A percentile compares a stretch with the other conserved stretches of the same genome.
These are phyloP conservation scores for Graphilbum fragrans DNA, from an alignment of 2,329 filamentous ascomycete genomes.

Conservation along the genomic window DNA sequence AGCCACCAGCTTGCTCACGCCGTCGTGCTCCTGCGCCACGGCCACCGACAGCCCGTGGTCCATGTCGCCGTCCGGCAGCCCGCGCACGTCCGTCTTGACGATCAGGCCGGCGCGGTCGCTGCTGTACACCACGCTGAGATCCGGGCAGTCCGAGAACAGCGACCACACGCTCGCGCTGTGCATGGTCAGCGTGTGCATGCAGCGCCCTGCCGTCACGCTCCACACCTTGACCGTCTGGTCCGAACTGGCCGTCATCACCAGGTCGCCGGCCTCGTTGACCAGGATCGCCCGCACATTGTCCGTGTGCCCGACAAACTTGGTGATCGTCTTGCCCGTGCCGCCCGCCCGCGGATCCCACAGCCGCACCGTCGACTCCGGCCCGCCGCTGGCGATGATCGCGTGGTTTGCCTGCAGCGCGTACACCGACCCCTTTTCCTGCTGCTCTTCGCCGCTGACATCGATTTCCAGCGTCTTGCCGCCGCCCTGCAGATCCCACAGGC, in stretches of 20 bases:
- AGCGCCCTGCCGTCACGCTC: slow-evolving; percentile 89
- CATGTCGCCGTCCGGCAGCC: slow-evolving; percentile 41
- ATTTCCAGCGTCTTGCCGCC: slow-evolving; percentile 79
- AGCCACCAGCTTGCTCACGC: slow-evolving; percentile 55
- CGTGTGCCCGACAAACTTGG: slow-evolving; percentile 93
- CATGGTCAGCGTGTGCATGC: slow-evolving; percentile 98
- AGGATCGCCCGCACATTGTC: slow-evolving; percentile 89
- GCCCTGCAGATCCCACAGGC: slow-evolving; percentile 85
- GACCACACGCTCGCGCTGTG: slow-evolving; percentile 98
- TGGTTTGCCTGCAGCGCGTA: slow-evolving; percentile 77
- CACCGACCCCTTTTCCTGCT: slow-evolving; percentile 82
- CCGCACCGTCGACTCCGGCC: slow-evolving; percentile 84
- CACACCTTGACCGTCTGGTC: slow-evolving; percentile 97
- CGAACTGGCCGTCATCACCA: slow-evolving; percentile 84
- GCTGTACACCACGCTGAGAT: slow-evolving; percentile 85
- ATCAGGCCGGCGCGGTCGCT: slow-evolving; percentile 84
- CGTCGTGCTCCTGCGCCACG: slow-evolving; percentile 84
- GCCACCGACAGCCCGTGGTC: slow-evolving; percentile 75
- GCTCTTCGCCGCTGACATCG: slow-evolving; percentile 71
- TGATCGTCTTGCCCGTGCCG: slow-evolving; percentile 67
- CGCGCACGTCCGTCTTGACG: slow-evolving; percentile 88
- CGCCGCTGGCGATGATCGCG: slow-evolving; percentile 78
- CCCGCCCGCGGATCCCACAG: slow-evolving; percentile 68
- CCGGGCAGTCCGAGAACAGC: slow-evolving; percentile 76
- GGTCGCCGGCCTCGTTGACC: slow-evolving; percentile 79